Conservation (phyloP, 148 eudicot genomes). For the Vaccinium vitisidaea region DNA sequence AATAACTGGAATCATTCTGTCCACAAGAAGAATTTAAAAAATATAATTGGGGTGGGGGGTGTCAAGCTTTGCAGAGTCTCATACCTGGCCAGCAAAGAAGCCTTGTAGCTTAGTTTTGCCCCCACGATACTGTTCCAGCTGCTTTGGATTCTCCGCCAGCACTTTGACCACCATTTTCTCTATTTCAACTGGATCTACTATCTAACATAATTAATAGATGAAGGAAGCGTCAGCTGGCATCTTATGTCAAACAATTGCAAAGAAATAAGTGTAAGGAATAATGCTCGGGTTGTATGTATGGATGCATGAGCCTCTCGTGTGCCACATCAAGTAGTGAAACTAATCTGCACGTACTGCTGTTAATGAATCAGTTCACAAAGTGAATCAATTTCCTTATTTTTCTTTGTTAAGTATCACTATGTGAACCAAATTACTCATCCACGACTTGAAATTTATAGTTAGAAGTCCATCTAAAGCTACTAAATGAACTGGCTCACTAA, state of each 20-base stretch:
- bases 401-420: background rate
- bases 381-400: background rate
- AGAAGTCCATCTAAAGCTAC: background rate
- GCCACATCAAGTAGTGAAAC: background rate
- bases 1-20: background rate
- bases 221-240: background rate
- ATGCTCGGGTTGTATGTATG: background rate
- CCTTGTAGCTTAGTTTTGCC: conserved; percentile 95
- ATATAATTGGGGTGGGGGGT: background rate
- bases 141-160: conserved; percentile 72
- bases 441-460: background rate
- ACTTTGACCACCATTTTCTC: conserved; percentile 80
- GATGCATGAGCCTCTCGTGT: background rate
- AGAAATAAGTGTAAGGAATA: background rate
- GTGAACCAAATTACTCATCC: background rate
- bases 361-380: background rate
- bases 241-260: background rate
- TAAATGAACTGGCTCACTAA: too few species aligned
- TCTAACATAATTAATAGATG: conserved; percentile 41
- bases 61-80: background rate
- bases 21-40: too few species aligned
- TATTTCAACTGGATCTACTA: conserved; percentile 67
- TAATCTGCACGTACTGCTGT: background rate
- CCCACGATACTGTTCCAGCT: conserved; percentile 81
- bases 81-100: conserved; percentile 91